Evolutionary conservation across 1,284 basidiomycete species (phyloP), one percentile per base, ranked within the genome.

Genomic region (Sparassis latifolia): DNA sequence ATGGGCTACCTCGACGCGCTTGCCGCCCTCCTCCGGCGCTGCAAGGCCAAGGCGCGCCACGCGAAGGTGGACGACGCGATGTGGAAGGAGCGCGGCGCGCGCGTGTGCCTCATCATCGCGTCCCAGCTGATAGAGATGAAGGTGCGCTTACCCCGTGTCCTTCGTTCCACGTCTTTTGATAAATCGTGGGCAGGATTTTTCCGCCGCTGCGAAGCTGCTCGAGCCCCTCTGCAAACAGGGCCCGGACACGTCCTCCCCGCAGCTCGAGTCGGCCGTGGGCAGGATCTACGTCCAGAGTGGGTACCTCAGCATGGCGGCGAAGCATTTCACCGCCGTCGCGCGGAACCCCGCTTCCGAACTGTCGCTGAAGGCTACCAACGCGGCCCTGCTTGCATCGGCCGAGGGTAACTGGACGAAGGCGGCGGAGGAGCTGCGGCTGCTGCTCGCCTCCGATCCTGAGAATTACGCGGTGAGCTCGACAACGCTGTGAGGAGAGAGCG

Each of bases 1-100:
- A 77, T 86, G 73, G 82, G 78, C 0, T 86, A 90, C 65, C 71
- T 89, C 49, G 88, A 91, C 63, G 79, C 82, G 29, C 81, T 97
- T 61, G 82, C 80, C 50, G 81, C 63, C 47, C 80, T 99, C 63
- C 78, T 98, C 52, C 79, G 73, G 37, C 85, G 76, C 64, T 97
- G 94, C 59, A 84, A 80, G 57, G 67, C 60, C 30, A 86, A 73
- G 38, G 84, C 82, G 2, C 78, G 74, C 33, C 71, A 39, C 38
- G 76, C 52, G 58, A 49, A 52, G 47, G 51, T 55, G 4, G 76
- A 79, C 50, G 58, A 66, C 37, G 67, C 69, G 2, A 86, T 89
- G 85, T 92, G 89, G 89, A 81, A 80, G 54, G 87, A 90, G 66
- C 76, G 89, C 45, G 82, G 80, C 1, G 78, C 84, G 32, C 71